Base-by-base conservation (phyloP, 768 basidiomycete genomes). In the Tricholoma flavovirens region DNA sequence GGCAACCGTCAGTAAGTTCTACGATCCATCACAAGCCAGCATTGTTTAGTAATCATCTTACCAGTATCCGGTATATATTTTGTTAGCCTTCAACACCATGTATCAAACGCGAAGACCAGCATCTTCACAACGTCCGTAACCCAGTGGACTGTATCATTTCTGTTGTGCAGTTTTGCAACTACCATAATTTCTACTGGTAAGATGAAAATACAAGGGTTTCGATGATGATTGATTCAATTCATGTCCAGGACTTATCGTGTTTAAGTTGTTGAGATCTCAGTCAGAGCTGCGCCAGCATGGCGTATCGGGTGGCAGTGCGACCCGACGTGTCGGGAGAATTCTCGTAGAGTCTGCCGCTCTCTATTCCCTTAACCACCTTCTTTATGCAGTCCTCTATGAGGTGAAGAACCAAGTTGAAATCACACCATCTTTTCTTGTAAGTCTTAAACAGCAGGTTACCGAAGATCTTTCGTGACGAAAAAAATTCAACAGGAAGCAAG, bases 381-480 rank as follows among this genome's bases (percentile, higher is more conserved):
- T 48, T 30, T 48, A 48, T 12, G 29, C n/a, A 26, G 8, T 48
- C 15, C 46, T 48, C 15, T 48, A 48, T n/a, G 46, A 48, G 26
- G 26, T 48, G 24, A 48, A 48, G 46, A 48, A 17, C n/a, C 46
- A 48, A 29, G n/a, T 48, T n/a, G 46, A 48, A 48, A 48, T 48
- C 15, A 30, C 46, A 0, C 14, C 46, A 3, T 15, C 15, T n/a
- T 48, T 8, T 17, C 46, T 48, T 8, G 46, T 48, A 26, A 48
- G 46, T 29, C 26, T 30, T 9, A 2, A 17, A 17, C 7, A 2
- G 17, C 17, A n/a, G 24, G 24, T 5, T 11, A 48, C 8, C 30
- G 14, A 5, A 48, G 29, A 5, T 48, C 26, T n/a, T 48, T 8
- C 14, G 26, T 29, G 12, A 30, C 5, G 0, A 32, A 3, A 15